Evolutionary conservation across 2,329 filamentous ascomycete genomes (phyloP), one percentile per base, ranked within the genome.

Genomic region (Alternaria sp.): DNA sequence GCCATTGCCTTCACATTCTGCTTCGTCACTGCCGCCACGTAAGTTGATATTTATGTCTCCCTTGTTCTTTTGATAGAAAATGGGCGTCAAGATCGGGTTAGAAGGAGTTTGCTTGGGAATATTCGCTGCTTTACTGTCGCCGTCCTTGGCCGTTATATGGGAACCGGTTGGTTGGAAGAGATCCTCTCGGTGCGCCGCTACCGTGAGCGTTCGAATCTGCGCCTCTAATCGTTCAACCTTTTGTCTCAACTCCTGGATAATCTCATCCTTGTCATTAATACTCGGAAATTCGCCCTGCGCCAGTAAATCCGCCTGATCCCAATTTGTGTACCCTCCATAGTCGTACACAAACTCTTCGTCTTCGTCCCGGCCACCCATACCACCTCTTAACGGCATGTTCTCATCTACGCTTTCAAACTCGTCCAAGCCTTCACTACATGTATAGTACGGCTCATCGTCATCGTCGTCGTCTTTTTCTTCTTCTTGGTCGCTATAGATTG

Each of bases 331-430:
- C n/a, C 39, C 54, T 5, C 48, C 48, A 39, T 51, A 43, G 11
- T 39, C 51, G 24, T 47, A 62, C 32, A 62, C 44, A 51, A 49
- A 49, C 16, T 54, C 54, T 36, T 57, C 49, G n/a, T 54, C 54
- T 24, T 58, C 54, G 41, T 49, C 44, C n/a, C 51, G n/a, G 20
- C 28, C 56, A 26, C 57, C 51, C 57, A 54, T 59, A 14, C 51
- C 51, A 6, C 44, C 44, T 48, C 57, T 34, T 20, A 55, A 22
- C 14, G 3, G 22, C 0, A 11, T 11, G 24, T 24, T 3, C 26
- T 9, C 46, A 18, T 38, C 11, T 11, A 1, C 12, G 16, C 3
- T 11, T n/a, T 9, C 20, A 49, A 36, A 8, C 3, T 24, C 46
- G 24, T 36, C 12, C 18, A 14, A 22, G n/a, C 14, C 14, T 7